phyloP scores from a whole-genome alignment of 352 stramenopile species.

The Phytophthora chlamydospora region DNA sequence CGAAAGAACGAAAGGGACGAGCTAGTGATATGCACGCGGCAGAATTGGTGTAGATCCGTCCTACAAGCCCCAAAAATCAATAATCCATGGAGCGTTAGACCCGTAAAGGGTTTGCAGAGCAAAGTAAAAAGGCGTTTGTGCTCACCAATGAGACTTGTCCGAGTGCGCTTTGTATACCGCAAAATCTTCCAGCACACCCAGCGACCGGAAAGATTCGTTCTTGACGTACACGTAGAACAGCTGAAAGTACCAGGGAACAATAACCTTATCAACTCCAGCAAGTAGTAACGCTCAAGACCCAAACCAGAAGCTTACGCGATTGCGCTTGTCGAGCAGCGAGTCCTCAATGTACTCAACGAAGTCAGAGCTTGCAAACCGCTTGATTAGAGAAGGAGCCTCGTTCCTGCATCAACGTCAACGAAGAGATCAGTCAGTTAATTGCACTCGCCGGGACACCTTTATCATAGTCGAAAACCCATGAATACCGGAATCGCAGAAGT shows the following conservation, averaged over 20 bases:
- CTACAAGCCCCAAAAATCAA: conserved; percentile 28
- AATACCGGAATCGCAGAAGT: conserved; percentile 61
- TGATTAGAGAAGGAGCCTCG: conserved; percentile 76
- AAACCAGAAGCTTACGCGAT: conserved; percentile 50
- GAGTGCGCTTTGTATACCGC: conserved; percentile 54
- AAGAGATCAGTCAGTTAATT: not conserved
- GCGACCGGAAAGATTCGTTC: conserved; percentile 73
- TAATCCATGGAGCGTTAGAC: not conserved
- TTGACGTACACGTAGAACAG: conserved; percentile 82
- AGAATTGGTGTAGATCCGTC: conserved; percentile 73
- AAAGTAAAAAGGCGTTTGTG: not conserved
- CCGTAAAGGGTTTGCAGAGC: not conserved
- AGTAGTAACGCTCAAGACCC: not conserved
- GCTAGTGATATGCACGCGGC: conserved; percentile 72
- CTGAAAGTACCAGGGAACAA: conserved; percentile 27
- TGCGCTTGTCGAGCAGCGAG: conserved; percentile 74
- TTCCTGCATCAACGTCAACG: conserved; percentile 44
- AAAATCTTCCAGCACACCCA: conserved; percentile 80
- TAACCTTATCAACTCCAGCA: not conserved
- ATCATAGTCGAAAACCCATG: not conserved
- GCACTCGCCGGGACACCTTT: not conserved
- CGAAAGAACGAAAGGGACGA: conserved; percentile 80
- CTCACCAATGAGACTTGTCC: conserved; percentile 53
- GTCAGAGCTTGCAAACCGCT: conserved; percentile 73
- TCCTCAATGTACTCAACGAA: conserved; percentile 83